phyloP scores from a whole-genome alignment of 2,329 filamentous ascomycete species.

The Cryoendolithus antarcticus region DNA sequence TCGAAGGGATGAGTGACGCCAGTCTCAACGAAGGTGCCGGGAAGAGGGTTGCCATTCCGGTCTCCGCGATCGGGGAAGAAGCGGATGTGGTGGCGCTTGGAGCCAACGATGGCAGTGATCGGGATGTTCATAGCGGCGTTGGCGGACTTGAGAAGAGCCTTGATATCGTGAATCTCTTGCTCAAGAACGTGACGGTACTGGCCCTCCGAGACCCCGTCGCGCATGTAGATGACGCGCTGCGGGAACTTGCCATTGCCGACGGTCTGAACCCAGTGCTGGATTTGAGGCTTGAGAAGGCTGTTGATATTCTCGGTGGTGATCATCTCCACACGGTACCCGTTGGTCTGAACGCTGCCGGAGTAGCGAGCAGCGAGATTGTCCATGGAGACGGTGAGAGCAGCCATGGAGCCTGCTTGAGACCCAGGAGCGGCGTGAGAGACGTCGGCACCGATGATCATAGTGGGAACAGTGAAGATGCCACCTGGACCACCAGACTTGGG shows the following conservation, averaged over 20 bases:
- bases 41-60: slow-evolving; percentile 66
- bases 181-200: slow-evolving; percentile 72
- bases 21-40: slow-evolving; percentile 75
- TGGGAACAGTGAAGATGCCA: slow-evolving; percentile 37
- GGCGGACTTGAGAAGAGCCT: slow-evolving; percentile 29
- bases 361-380: slow-evolving; percentile 64
- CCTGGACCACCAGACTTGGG: slow-evolving; percentile 20
- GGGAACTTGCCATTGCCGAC: slow-evolving; percentile 48
- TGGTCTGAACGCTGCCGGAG: slow-evolving; percentile 66
- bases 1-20: slow-evolving; percentile 87
- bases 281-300: slow-evolving; percentile 53
- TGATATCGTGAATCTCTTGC: slow-evolving; percentile 64
- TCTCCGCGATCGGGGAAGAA: slow-evolving; percentile 74
- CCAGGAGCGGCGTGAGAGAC: slow-evolving; percentile 74
- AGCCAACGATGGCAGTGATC: slow-evolving; percentile 77
- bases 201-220: slow-evolving; percentile 81
- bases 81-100: slow-evolving; percentile 87
- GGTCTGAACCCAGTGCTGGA: slow-evolving; percentile 47
- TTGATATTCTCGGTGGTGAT: slow-evolving; percentile 52
- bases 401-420: slow-evolving; percentile 56
- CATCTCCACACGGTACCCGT: slow-evolving; percentile 72
- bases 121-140: slow-evolving; percentile 40
- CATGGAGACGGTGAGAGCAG: slow-evolving; percentile 72
- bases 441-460: slow-evolving; percentile 82
- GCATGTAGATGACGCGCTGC: slow-evolving; percentile 75